Conservation (phyloP, 306 rosid species). For the Astragalus membranaceus region DNA sequence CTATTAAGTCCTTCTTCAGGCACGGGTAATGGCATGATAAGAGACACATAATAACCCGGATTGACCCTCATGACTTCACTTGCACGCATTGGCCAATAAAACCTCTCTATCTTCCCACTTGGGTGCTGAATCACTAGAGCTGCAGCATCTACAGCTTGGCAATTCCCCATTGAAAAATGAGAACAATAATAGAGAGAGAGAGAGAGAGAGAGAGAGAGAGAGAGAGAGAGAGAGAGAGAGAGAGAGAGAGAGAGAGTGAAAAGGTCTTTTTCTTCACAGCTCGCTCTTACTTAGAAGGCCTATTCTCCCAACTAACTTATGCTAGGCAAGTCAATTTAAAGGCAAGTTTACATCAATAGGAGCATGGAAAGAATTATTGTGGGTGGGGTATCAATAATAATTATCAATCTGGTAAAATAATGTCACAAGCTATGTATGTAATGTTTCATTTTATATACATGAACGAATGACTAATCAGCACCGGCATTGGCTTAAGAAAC, state of each 20-base stretch:
- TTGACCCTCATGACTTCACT: conserved; percentile 81
- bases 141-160: conserved; percentile 95
- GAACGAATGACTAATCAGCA: conserved; percentile 26
- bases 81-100: conserved; percentile 68
- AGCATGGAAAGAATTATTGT: conserved; percentile 19
- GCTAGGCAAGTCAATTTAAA: conserved; percentile 44
- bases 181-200: neutral
- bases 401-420: conserved; percentile 12
- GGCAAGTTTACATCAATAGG: conserved; percentile 35
- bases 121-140: conserved; percentile 95
- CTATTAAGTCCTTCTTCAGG: conserved; percentile 12
- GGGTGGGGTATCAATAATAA: neutral
- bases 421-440: conserved; percentile 3
- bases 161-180: conserved; percentile 61
- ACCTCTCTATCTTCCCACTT: conserved; percentile 72
- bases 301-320: conserved; percentile 55
- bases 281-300: conserved; percentile 10
- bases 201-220: neutral
- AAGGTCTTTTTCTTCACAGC: conserved; percentile 48
- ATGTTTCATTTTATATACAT: neutral
- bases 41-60: conserved; percentile 85
- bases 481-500: conserved; percentile 41
- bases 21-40: conserved; percentile 74
- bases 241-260: conserved; percentile 6
- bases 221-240: too few relatives aligned